Base-by-base conservation (phyloP, 2,329 filamentous ascomycete species). In the Colletotrichum cordylinicola region DNA sequence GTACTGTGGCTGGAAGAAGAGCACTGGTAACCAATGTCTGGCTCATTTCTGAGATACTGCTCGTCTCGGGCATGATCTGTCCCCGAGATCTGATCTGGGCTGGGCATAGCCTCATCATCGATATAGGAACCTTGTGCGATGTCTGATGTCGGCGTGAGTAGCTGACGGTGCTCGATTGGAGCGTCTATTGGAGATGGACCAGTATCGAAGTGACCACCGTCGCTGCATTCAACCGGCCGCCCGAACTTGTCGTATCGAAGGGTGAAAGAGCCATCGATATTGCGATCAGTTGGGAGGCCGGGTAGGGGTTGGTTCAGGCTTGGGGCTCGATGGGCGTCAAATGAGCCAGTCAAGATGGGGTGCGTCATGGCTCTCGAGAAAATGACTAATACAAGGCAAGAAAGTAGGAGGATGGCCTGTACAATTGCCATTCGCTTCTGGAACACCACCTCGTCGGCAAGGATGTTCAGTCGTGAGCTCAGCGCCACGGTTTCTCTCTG, bases 371-470 rank as follows among this genome's bases (percentile, higher is more conserved):
- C 72, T 35, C 74, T 62, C 15, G 91, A 92, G 82, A 98, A 98
- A 48, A 98, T 93, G 27, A 98, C 95, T 2, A 99, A 89, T 1
- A 94, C 93, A 12, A 99, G 91, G 80, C 96, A 98, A 61, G 96
- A 92, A 1, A 98, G 90, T 8, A 98, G 90, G 10, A 99, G 90
- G 7, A 98, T 91, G 61, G 94, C 96, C 84, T 98, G 97, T 39
- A 98, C 91, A 74, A 98, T 97, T 6, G 95, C 95, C 92, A 98
- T 98, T 76, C 96, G 91, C 85, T 98, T 98, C 85, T 94, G 93
- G 79, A 94, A 94, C 43, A 93, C 91, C 29, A 98, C 91, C 84
- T 99, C 97, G 81, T 98, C 96, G n/a, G 96, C 96, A 13, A 99
- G 90, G 37, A 98, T 89, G 74, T 94, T 96, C 55, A 99, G 90